A percentile compares a stretch with the other conserved stretches of the same genome.
Evolutionary conservation across 495 filamentous ascomycete genomes (phyloP).

Genomic region (Hypoxylon fragiforme): DNA sequence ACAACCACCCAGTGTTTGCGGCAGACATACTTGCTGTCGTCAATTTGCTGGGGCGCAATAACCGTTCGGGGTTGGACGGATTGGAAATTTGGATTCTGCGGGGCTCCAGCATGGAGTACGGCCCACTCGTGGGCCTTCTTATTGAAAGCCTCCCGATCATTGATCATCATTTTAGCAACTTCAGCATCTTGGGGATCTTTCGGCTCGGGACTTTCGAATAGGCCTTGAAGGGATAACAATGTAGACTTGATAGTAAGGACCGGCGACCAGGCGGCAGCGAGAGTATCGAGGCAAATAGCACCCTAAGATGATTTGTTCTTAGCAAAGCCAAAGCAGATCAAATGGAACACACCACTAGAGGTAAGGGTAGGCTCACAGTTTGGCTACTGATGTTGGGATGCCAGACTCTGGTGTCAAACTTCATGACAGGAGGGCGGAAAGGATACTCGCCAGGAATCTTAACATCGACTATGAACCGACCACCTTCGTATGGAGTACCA

Average conservation of each 20-base stretch:
- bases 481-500: conserved; percentile 92
- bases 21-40: conserved; percentile 43
- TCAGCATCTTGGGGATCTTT: conserved; percentile 97
- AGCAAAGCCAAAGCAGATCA: not conserved
- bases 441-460: conserved; percentile 87
- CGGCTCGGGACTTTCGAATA: conserved; percentile 91
- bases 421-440: conserved; percentile 90
- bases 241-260: conserved; percentile 96
- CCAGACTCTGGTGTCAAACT: conserved; percentile 95
- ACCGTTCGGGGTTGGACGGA: conserved; percentile 20
- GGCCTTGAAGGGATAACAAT: conserved; percentile 86
- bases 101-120: conserved; percentile 78
- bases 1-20: not conserved
- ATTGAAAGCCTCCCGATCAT: conserved; percentile 75
- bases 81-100: conserved; percentile 49
- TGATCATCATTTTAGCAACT: conserved; percentile 88
- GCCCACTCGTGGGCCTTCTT: conserved; percentile 90
- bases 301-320: conserved; percentile 58
- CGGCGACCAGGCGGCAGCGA: conserved; percentile 88
- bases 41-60: conserved; percentile 32
- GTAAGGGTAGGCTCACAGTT: conserved; percentile 65
- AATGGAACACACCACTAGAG: not conserved
- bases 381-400: conserved; percentile 96
- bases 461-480: conserved; percentile 81
- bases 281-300: conserved; percentile 95